Evolutionary conservation across 73 alveolate genomes (phyloP).

Genomic region (Paramecium sexaurelia): DNA sequence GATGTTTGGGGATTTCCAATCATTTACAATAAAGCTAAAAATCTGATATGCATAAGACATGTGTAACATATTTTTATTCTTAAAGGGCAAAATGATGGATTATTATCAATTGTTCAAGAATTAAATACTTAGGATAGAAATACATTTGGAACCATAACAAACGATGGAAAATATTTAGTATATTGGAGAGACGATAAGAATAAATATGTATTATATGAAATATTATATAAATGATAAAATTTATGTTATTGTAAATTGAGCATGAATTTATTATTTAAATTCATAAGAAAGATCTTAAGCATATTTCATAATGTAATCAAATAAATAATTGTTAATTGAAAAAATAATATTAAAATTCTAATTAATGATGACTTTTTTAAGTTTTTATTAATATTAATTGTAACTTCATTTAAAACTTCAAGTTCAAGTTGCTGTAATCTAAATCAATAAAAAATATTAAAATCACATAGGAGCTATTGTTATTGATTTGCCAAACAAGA

Average conservation of each 20-base stretch:
- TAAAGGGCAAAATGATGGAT: not conserved
- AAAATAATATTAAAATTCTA: too few relatives aligned
- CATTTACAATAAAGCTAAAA: not conserved
- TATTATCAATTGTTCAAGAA: not conserved
- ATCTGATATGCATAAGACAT: not conserved
- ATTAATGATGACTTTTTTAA: too few relatives aligned
- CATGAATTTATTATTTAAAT: too few relatives aligned
- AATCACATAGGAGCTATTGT: too few relatives aligned
- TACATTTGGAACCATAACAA: not conserved
- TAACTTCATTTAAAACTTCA: too few relatives aligned
- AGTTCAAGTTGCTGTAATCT: too few relatives aligned
- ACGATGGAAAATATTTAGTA: not conserved
- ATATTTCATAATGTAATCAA: too few relatives aligned
- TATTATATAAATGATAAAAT: not conserved
- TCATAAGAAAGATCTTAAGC: too few relatives aligned
- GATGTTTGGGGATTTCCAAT: not conserved
- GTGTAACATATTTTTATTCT: not conserved
- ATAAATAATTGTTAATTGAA: too few relatives aligned
- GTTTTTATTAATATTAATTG: too few relatives aligned
- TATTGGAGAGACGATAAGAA: not conserved
- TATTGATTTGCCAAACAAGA: too few relatives aligned
- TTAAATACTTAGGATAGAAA: not conserved
- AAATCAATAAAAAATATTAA: too few relatives aligned
- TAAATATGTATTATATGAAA: not conserved
- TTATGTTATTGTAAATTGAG: not conserved